A percentile compares a stretch with the other conserved stretches of the same genome.
Evolutionary conservation across 75 land plant species (phyloP).

Genomic region (Sequoiadendron giganteum): DNA sequence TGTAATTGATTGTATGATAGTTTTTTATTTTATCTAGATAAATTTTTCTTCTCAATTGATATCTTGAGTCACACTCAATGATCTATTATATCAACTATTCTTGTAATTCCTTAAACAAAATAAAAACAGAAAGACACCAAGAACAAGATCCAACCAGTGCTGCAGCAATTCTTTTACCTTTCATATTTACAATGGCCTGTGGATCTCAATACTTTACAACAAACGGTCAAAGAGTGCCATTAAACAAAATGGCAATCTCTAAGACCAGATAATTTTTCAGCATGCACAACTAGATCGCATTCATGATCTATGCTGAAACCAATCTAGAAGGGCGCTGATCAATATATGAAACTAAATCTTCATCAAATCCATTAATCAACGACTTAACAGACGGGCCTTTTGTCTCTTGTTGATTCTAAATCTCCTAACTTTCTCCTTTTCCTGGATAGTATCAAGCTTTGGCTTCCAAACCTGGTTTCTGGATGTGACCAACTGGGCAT

Average conservation of each 20-base stretch:
- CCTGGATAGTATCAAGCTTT: conserved; percentile 51
- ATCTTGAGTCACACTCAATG: too few relatives aligned
- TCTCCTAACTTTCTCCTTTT: conserved; percentile 14
- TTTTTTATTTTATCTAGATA: too few relatives aligned
- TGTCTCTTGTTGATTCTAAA: neutral
- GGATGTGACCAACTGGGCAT: conserved; percentile 31
- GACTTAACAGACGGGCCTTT: neutral
- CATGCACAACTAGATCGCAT: neutral
- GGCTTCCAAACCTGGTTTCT: conserved; percentile 36
- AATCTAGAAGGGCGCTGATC: neutral
- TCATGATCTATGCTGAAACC: neutral
- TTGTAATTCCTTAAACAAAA: too few relatives aligned
- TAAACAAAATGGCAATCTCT: neutral
- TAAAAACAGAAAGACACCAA: neutral
- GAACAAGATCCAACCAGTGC: too few relatives aligned
- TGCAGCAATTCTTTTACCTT: neutral
- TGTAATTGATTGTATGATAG: too few relatives aligned
- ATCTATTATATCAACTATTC: too few relatives aligned
- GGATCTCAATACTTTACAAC: neutral
- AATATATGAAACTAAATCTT: neutral
- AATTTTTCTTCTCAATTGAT: too few relatives aligned
- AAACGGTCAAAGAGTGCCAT: neutral
- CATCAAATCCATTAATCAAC: neutral
- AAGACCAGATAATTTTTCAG: neutral
- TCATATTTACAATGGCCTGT: neutral